Evolutionary conservation across 495 filamentous ascomycete species (phyloP), one percentile per base, ranked within the genome.

Genomic region (Trichoderma gamsii): DNA sequence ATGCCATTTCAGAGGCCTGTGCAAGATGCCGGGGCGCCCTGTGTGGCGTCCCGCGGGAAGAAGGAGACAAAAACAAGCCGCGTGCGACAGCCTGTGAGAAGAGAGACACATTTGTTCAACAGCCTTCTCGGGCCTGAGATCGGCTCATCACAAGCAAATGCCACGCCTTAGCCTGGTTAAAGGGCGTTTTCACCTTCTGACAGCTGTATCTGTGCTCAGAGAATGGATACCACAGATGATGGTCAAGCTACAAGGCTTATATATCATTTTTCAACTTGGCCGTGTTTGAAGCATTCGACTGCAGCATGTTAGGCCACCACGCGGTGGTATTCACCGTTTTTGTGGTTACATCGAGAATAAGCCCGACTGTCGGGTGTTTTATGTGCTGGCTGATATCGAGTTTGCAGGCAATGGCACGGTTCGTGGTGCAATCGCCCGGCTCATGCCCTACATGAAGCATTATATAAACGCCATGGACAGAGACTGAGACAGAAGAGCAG

Each of bases 51-150:
- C 56, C 16, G 27, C 56, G 56, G 56, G 56, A 61, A 61, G 56
- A 15, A 32, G 29, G 25, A 61, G 56, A 61, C 23, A 27, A 16
- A 32, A 61, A 21, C 56, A 61, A 61, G 56, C 56, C 56, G 56
- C 27, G 56, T 61, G 56, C 27, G 9, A 61, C 56, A 18, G 27
- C 27, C 51, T 32, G 56, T 35, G 56, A 25, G 25, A 32, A 32
- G 56, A 25, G 56, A 32, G 27, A 32, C 27, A 23, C n/a, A 12
- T 21, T 61, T 23, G 35, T 38, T 15, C 13, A 18, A 61, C 12
- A 9, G 27, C 56, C 11, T 12, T 13, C 7, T 32, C 56, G 8
- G 56, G 12, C 56, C 25, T 27, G 27, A 13, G 27, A 61, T 61
- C 15, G 56, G 56, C 15, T 61, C 25, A 15, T 61, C 35, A 61